phyloP scores from a whole-genome alignment of 208 protist genomes.

The Crithidia fasciculata region DNA sequence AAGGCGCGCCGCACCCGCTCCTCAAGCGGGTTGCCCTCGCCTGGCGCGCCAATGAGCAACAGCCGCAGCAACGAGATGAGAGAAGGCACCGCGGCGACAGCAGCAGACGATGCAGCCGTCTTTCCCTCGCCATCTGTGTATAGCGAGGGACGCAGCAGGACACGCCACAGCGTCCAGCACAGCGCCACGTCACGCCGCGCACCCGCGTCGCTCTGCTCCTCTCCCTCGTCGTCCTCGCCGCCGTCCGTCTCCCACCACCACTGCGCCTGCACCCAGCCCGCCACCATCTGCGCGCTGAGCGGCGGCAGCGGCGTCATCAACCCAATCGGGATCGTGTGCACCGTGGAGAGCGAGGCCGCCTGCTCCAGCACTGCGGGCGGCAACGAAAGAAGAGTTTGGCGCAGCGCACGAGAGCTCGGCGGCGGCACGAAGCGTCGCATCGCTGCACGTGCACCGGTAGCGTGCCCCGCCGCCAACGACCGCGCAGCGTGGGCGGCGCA shows the following conservation, averaged over 20 bases:
- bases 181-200: slow-evolving; percentile 18
- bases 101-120: not conserved
- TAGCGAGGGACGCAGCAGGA: slow-evolving; percentile 10
- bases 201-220: not conserved
- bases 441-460: not conserved
- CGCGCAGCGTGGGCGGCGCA: not conserved
- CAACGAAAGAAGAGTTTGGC: slow-evolving; percentile 13
- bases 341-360: not conserved
- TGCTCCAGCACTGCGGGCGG: slow-evolving; percentile 26
- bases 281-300: slow-evolving; percentile 4
- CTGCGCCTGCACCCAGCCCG: slow-evolving; percentile 19
- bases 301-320: no score
- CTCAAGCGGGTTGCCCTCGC: slow-evolving; percentile 4
- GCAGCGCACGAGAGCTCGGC: slow-evolving; percentile 19
- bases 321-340: not conserved
- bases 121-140: not conserved
- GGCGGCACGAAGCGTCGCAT: slow-evolving; percentile 6
- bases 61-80: slow-evolving; percentile 16
- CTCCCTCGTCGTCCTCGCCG: not conserved
- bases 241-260: slow-evolving; percentile 28
- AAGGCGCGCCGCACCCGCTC: slow-evolving; percentile 27
- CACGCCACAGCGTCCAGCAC: slow-evolving; percentile 33
- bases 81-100: not conserved
- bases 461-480: not conserved
- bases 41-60: slow-evolving; percentile 16